Evolutionary conservation across 2,329 filamentous ascomycete genomes (phyloP).

Genomic region (Elsinoe batatas): DNA sequence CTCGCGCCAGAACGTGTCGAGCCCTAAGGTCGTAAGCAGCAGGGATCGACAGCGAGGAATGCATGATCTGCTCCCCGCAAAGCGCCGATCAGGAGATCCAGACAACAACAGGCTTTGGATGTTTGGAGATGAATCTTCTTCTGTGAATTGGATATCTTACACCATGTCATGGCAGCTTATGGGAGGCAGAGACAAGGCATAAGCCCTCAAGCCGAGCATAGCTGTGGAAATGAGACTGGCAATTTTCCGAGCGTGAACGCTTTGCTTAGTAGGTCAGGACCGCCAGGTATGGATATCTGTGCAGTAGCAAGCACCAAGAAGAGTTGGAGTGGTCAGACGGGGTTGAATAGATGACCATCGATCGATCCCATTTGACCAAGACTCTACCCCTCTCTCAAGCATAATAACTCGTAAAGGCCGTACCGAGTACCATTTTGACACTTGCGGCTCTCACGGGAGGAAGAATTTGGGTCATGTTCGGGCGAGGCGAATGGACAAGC

Average conservation of each 20-base stretch:
- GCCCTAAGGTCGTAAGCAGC: background rate
- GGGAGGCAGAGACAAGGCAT: too few relatives aligned
- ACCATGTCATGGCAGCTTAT: too few relatives aligned
- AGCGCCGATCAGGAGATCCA: conserved; percentile 7
- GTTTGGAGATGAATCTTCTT: background rate
- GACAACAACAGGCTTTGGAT: background rate
- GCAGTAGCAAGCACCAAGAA: background rate
- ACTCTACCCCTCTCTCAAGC: background rate
- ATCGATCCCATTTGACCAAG: background rate
- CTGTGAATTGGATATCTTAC: too few relatives aligned
- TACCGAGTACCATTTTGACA: background rate
- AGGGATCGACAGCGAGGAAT: background rate
- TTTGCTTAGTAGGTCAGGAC: background rate
- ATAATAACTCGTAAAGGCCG: background rate
- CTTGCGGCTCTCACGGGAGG: background rate
- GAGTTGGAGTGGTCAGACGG: background rate
- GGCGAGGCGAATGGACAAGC: background rate
- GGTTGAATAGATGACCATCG: background rate
- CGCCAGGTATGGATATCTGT: background rate
- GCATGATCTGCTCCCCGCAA: conserved; percentile 5
- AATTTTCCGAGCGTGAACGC: background rate
- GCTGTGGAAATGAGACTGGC: background rate
- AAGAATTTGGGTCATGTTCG: background rate
- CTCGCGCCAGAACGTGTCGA: background rate
- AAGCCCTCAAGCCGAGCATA: too few relatives aligned